phyloP scores from a whole-genome alignment of 768 basidiomycete genomes.

The Boletus sp. region DNA sequence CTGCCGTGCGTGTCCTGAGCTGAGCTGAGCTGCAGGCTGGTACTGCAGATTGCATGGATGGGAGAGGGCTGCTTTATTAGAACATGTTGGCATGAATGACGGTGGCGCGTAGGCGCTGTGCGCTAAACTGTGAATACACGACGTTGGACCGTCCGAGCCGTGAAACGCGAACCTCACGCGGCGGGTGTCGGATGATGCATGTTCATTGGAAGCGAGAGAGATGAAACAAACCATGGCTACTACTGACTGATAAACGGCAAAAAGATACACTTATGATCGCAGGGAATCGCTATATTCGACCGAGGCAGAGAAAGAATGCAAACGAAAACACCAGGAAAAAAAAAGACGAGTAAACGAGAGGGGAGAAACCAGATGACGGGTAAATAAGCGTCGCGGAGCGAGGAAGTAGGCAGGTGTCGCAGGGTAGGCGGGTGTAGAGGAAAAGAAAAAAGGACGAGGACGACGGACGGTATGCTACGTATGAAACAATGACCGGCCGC shows the following conservation, averaged over 20 bases:
- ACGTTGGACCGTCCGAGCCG: no score
- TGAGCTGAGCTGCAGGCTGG: neutral
- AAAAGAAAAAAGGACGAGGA: neutral
- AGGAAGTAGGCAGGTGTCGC: conserved; percentile 19
- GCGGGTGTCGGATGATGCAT: neutral
- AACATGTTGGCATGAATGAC: no score
- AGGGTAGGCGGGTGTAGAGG: neutral
- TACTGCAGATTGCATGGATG: neutral
- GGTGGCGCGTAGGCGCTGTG: neutral
- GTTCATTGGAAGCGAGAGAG: neutral
- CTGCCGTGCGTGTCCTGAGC: no score
- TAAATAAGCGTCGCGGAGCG: neutral
- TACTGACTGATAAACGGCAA: neutral
- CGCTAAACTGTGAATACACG: neutral
- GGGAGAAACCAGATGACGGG: neutral
- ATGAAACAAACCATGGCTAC: neutral
- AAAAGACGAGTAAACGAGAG: neutral
- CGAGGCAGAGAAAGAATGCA: neutral
- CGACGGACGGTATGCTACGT: conserved; percentile 15
- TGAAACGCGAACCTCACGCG: no score
- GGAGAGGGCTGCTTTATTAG: neutral
- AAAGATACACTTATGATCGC: conserved; percentile 19
- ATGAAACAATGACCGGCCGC: neutral
- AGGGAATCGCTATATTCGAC: conserved; percentile 10
- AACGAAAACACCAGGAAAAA: neutral